These are phyloP conservation scores for Azolla pinnata DNA, from an alignment of 75 land plant species.

Conservation along the genomic window DNA sequence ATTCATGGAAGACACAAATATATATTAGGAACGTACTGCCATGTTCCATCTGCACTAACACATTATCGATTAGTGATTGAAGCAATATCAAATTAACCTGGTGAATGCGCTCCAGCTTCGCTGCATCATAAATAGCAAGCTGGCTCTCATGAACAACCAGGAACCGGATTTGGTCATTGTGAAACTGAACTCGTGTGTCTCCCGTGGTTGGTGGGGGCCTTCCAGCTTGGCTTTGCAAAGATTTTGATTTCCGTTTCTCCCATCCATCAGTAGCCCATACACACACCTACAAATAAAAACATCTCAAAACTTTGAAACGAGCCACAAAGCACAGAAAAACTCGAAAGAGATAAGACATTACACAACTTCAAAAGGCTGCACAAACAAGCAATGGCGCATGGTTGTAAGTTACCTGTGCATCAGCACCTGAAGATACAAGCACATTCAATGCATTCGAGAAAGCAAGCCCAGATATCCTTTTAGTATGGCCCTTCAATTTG, in stretches of 20 bases:
- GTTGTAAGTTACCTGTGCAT: slow-evolving; percentile 44
- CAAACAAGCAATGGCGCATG: too few species aligned
- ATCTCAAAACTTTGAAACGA: too few species aligned
- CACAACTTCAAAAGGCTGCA: too few species aligned
- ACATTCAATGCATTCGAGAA: slow-evolving; percentile 61
- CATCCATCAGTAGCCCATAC: slow-evolving; percentile 63
- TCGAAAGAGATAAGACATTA: too few species aligned
- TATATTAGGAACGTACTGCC: too few species aligned
- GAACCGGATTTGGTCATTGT: slow-evolving; percentile 56
- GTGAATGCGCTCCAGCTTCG: slow-evolving; percentile 37
- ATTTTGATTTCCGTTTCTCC: slow-evolving; percentile 55
- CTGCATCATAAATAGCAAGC: slow-evolving; percentile 50
- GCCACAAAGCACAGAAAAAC: too few species aligned
- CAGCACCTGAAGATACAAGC: slow-evolving; percentile 72
- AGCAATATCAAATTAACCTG: slow-evolving; percentile 35
- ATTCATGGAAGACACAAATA: too few species aligned
- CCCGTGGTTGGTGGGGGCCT: slow-evolving; percentile 23
- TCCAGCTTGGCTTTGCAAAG: slow-evolving; percentile 49
- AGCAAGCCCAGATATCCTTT: slow-evolving; percentile 66
- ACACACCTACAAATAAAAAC: slow-evolving; percentile 59
- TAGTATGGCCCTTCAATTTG: slow-evolving; percentile 64
- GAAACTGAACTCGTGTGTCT: slow-evolving; percentile 71
- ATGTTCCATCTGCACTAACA: too few species aligned
- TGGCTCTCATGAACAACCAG: slow-evolving; percentile 65
- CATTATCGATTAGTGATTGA: neutral